Conservation (phyloP, 2,329 filamentous ascomycete species). For the Fusarium nurragi region DNA sequence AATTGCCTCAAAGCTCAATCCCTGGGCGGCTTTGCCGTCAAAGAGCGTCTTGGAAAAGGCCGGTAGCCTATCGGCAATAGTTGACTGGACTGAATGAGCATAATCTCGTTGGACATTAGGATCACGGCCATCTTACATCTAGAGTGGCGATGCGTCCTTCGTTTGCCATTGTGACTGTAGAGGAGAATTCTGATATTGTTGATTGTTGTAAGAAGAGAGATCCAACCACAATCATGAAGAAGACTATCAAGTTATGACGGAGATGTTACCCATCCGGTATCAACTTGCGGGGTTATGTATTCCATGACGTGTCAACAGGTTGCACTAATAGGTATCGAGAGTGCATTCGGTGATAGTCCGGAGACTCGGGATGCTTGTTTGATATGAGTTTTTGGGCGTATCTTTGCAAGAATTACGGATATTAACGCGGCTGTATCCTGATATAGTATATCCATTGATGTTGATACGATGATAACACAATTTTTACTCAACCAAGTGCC, state of each 20-base stretch:
- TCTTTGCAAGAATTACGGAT: slow-evolving; percentile 5
- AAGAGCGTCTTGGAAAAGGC: slow-evolving; percentile 73
- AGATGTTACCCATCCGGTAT: slow-evolving; percentile 28
- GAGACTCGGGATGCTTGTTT: slow-evolving; percentile 39
- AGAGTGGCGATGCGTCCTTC: slow-evolving; percentile 47
- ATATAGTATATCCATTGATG: background rate
- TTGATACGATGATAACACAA: background rate
- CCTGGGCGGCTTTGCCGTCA: slow-evolving; percentile 78
- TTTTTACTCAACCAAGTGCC: background rate
- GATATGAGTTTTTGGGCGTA: background rate
- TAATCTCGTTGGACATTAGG: background rate
- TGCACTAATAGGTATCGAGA: slow-evolving; percentile 22
- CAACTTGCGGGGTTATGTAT: slow-evolving; percentile 40
- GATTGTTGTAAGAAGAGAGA: slow-evolving; percentile 8
- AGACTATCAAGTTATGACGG: slow-evolving; percentile 22
- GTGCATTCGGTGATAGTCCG: slow-evolving; percentile 43
- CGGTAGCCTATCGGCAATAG: slow-evolving; percentile 75
- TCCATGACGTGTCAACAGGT: slow-evolving; percentile 35
- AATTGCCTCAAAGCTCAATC: slow-evolving; percentile 82
- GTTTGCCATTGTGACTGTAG: slow-evolving; percentile 34
- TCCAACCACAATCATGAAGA: background rate
- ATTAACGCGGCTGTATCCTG: background rate
- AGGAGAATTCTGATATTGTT: slow-evolving; percentile 5
- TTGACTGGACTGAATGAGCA: slow-evolving; percentile 58
- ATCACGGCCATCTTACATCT: slow-evolving; percentile 48